phyloP scores from a whole-genome alignment of 2,329 filamentous ascomycete species.

The Epichloe festucae region DNA sequence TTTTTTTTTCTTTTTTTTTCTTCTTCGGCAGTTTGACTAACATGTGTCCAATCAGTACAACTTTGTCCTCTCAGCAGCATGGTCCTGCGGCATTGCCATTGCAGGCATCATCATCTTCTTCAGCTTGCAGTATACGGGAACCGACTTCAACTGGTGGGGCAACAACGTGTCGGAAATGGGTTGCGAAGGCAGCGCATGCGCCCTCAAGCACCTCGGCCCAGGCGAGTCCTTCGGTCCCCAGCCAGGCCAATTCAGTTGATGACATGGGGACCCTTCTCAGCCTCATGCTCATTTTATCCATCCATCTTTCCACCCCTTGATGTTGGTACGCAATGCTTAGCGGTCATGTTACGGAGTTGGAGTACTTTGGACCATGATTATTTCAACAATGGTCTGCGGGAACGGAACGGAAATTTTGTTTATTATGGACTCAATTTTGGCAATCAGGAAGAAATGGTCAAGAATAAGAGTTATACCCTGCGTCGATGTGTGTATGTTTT shows the following conservation, averaged over 20 bases:
- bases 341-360: conserved; percentile 1
- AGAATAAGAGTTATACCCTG: conserved; percentile 1
- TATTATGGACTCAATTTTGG: not conserved
- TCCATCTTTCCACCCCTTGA: not conserved
- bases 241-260: conserved; percentile 24
- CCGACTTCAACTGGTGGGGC: conserved; percentile 35
- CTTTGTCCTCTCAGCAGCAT: conserved; percentile 38
- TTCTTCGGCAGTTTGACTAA: not conserved
- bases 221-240: conserved; percentile 28
- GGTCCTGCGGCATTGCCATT: conserved; percentile 37
- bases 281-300: not conserved
- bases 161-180: conserved; percentile 28
- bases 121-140: conserved; percentile 30
- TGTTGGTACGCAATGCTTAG: not conserved
- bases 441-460: not conserved
- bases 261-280: not conserved
- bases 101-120: conserved; percentile 42
- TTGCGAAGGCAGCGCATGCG: conserved; percentile 29
- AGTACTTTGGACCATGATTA: not conserved
- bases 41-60: conserved; percentile 27
- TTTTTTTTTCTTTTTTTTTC: not conserved
- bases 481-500: not conserved
- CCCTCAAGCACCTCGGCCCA: conserved; percentile 19
- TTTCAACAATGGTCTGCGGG: not conserved
- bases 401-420: not conserved